These are phyloP conservation scores for Neodidymelliopsis sp. DNA, from an alignment of 2,329 filamentous ascomycete species.

Conservation along the genomic window DNA sequence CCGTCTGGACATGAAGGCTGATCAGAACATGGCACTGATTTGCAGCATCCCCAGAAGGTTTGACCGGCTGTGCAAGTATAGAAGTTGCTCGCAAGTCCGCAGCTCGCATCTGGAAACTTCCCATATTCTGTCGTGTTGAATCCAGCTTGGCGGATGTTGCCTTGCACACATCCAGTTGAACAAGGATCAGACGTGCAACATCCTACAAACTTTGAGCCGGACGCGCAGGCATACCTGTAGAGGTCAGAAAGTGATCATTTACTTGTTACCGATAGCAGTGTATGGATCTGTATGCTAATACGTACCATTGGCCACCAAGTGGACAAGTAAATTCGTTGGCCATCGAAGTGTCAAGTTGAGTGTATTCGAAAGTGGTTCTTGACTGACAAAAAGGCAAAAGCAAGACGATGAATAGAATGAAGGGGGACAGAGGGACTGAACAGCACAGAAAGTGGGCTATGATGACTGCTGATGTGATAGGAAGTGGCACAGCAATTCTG, in stretches of 20 bases:
- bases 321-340: slow-evolving; percentile 30
- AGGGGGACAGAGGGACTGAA: slow-evolving; percentile 12
- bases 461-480: slow-evolving; percentile 17
- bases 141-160: slow-evolving; percentile 40
- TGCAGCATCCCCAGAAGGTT: slow-evolving; percentile 52
- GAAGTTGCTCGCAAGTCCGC: slow-evolving; percentile 40
- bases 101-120: slow-evolving; percentile 44
- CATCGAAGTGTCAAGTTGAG: slow-evolving; percentile 17
- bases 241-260: slow-evolving; percentile 15
- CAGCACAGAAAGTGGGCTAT: slow-evolving; percentile 13
- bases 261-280: too few species aligned
- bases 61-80: slow-evolving; percentile 43
- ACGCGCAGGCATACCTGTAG: slow-evolving; percentile 35
- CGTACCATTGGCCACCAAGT: slow-evolving; percentile 32
- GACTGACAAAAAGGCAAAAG: slow-evolving; percentile 12
- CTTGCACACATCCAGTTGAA: slow-evolving; percentile 45
- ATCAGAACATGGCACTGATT: slow-evolving; percentile 43
- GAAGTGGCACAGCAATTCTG: slow-evolving; percentile 14
- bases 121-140: slow-evolving; percentile 45
- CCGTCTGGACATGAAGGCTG: slow-evolving; percentile 35
- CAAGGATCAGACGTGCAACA: slow-evolving; percentile 52
- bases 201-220: slow-evolving; percentile 48
- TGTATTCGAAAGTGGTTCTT: slow-evolving; percentile 9
- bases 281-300: too few species aligned
- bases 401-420: slow-evolving; percentile 7